phyloP scores from a whole-genome alignment of 495 filamentous ascomycete species.

The Aspergillus leporis region DNA sequence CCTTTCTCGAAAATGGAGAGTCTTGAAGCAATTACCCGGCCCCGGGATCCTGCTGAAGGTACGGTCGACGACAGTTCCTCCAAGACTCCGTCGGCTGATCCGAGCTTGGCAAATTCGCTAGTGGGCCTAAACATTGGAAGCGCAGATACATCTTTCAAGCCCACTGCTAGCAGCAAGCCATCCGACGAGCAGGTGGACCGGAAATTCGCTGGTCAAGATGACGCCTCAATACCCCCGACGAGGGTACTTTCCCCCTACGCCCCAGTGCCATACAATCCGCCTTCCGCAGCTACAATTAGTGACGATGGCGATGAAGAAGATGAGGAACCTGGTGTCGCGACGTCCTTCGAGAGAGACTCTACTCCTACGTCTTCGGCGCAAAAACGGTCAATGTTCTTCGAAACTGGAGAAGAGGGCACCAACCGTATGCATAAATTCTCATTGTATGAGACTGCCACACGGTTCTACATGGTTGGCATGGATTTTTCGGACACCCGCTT shows the following conservation, averaged over 20 bases:
- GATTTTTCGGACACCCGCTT: conserved; percentile 87
- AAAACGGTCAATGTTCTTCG: conserved; percentile 49
- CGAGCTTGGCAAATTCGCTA: conserved; percentile 11
- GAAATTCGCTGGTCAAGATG: conserved; percentile 18
- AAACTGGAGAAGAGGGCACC: conserved; percentile 66
- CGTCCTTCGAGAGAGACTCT: conserved; percentile 46
- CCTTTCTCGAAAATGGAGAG: conserved; percentile 34
- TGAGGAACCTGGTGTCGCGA: conserved; percentile 44
- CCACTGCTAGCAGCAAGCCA: conserved; percentile 17
- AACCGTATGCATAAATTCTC: conserved; percentile 94
- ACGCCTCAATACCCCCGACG: conserved; percentile 13
- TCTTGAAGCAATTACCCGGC: conserved; percentile 36
- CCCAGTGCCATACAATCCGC: conserved; percentile 27
- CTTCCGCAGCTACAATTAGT: conserved; percentile 24
- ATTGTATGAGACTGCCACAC: conserved; percentile 87
- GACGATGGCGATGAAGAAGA: conserved; percentile 36
- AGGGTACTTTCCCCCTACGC: conserved; percentile 23
- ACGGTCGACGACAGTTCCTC: conserved; percentile 18
- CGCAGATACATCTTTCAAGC: conserved; percentile 17
- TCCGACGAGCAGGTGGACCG: conserved; percentile 17
- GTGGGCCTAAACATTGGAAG: conserved; percentile 9
- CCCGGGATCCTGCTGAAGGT: conserved; percentile 19
- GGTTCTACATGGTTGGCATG: conserved; percentile 91
- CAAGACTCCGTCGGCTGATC: conserved; percentile 19
- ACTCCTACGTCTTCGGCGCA: conserved; percentile 37